Evolutionary conservation across 2,329 filamentous ascomycete species (phyloP), one percentile per base, ranked within the genome.

Genomic region (Trichoderma brevicompactum): DNA sequence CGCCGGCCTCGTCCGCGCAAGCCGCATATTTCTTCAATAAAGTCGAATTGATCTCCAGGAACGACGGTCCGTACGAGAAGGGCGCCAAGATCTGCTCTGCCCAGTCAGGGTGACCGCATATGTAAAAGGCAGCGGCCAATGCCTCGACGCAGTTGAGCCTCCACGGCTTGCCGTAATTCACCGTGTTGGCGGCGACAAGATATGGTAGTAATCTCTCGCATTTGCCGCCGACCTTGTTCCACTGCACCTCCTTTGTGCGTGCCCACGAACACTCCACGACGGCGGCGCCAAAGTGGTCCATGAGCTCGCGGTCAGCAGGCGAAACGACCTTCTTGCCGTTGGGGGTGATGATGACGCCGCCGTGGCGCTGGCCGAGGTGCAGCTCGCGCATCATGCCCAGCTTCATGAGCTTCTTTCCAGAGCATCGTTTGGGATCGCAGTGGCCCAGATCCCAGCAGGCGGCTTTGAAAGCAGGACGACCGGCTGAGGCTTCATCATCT

Each of bases 231-330:
- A 99, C 96, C 70, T 91, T 91, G 66, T 83, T 84, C 87, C 94
- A 99, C 60, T 94, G 94, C 5, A 99, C 89, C 78, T 99, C 95
- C 54, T 91, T 85, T 7, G 96, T 92, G 66, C 95, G 85, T 3
- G 96, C 96, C 95, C 95, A 99, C 28, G 92, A 96, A 74, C 94
- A 97, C 80, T 99, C 95, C 17, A 99, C 95, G 3, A 99, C 95
- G 3, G 95, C 95, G 19, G 94, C 94, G 69, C 95, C 95, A 74
- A 92, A 91, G 77, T 93, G 89, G 72, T 96, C 92, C 72, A 98
- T 85, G 15, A 96, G 80, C 56, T 90, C 88, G 65, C 83, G 83
- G 78, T 99, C 95, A 59, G 92, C 92, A 1, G 93, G 91, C 5
- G 91, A 96, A 49, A 98, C 77, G 15, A 93, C 87, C 65, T 85